phyloP scores from a whole-genome alignment of 805 yeast genomes.

The Candida suzukii region DNA sequence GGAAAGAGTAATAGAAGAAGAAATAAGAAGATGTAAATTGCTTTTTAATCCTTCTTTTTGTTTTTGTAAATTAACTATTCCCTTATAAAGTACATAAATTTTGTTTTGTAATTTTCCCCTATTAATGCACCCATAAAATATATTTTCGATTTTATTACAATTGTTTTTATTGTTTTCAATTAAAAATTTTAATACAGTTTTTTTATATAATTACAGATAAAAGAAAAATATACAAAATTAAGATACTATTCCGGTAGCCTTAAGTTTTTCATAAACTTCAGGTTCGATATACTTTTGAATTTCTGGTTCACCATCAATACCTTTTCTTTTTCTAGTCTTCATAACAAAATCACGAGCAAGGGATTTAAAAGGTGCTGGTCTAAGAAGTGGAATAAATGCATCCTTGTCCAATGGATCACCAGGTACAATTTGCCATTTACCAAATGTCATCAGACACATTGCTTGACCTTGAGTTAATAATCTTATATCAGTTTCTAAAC shows the following conservation, averaged over 20 bases:
- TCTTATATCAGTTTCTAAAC: constrained; percentile 81
- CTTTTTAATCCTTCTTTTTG: no score
- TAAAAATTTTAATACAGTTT: no score
- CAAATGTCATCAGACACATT: constrained; percentile 56
- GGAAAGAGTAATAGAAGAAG: constrained; percentile 47
- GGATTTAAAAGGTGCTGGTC: constrained; percentile 63
- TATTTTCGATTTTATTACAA: no score
- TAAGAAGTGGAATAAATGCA: constrained; percentile 56
- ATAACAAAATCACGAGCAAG: constrained; percentile 84
- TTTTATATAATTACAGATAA: background rate
- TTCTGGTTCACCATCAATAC: constrained; percentile 66
- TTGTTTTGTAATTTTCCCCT: no score
- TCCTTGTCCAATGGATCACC: constrained; percentile 84
- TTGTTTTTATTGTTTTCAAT: no score
- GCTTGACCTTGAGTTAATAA: constrained; percentile 75
- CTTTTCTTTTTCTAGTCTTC: constrained; percentile 86
- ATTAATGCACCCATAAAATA: no score
- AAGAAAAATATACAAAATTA: background rate
- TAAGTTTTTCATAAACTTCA: constrained; percentile 47
- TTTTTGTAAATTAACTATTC: background rate
- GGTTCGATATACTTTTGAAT: constrained; percentile 61
- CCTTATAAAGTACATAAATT: no score
- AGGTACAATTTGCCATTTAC: constrained; percentile 72
- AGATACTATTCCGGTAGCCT: constrained; percentile 13
- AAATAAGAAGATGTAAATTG: constrained; percentile 14